These are phyloP conservation scores for Colletotrichum spinosum DNA, from an alignment of 2,329 filamentous ascomycete genomes.

Conservation along the genomic window DNA sequence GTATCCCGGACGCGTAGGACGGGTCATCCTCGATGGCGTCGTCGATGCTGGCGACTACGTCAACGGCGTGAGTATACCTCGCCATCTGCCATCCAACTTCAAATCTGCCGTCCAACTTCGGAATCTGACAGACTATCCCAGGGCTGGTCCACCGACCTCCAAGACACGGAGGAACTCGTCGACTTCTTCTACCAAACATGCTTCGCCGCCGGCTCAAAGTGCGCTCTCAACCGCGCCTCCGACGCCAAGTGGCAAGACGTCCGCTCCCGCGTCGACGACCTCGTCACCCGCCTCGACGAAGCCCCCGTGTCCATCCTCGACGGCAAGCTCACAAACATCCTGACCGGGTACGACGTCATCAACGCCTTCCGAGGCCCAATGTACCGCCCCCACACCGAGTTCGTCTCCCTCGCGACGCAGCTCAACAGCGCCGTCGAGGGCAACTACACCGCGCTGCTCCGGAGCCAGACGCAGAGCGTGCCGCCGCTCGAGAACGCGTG, in stretches of 20 bases:
- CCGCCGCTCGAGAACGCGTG: constrained; percentile 24
- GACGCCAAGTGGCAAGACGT: constrained; percentile 47
- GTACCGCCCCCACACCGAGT: constrained; percentile 45
- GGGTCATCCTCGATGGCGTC: constrained; percentile 56
- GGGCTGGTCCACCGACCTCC: constrained; percentile 50
- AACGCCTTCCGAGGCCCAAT: constrained; percentile 42
- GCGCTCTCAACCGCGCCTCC: constrained; percentile 42
- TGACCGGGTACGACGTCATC: constrained; percentile 48
- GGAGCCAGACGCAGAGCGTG: neutral
- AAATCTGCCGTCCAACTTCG: no score
- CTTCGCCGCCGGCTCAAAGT: constrained; percentile 45
- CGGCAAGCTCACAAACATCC: constrained; percentile 40
- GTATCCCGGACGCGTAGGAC: constrained; percentile 51
- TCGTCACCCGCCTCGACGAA: constrained; percentile 45
- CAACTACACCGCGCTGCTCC: constrained; percentile 41
- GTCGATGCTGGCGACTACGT: constrained; percentile 51
- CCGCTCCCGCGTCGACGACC: constrained; percentile 46
- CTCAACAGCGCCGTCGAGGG: constrained; percentile 44
- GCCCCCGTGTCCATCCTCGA: constrained; percentile 42
- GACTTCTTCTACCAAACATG: constrained; percentile 51
- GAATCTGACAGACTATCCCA: constrained; percentile 33
- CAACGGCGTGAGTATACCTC: constrained; percentile 42
- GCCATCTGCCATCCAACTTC: no score
- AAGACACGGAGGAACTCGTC: constrained; percentile 51
- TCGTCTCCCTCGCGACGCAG: constrained; percentile 29